Conservation (phyloP, 2,329 filamentous ascomycete genomes). For the Colletotrichum sp. region DNA sequence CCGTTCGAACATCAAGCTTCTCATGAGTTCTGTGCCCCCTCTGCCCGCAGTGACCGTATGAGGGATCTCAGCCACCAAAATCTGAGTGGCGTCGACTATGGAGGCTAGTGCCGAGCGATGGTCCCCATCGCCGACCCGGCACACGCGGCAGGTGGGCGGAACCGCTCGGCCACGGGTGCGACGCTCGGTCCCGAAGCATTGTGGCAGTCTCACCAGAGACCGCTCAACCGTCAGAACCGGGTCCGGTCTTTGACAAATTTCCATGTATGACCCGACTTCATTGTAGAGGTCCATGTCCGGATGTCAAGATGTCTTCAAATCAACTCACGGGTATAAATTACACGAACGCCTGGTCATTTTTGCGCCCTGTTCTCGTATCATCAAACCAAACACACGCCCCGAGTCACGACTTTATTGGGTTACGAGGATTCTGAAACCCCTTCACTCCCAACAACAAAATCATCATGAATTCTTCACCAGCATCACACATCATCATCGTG, state of each 20-base stretch:
- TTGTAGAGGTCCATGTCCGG: background rate
- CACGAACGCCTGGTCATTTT: rapidly evolving
- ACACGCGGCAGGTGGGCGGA: background rate
- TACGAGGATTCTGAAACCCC: too few relatives aligned
- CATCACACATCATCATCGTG: background rate
- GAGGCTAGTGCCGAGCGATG: background rate
- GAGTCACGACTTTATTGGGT: too few relatives aligned
- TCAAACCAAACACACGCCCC: too few relatives aligned
- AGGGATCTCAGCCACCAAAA: background rate
- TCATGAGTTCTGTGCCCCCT: too few relatives aligned
- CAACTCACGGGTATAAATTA: rapidly evolving
- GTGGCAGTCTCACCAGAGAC: background rate
- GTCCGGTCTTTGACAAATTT: background rate
- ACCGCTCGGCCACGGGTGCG: background rate
- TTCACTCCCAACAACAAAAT: too few relatives aligned
- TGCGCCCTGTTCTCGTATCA: background rate
- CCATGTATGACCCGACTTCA: background rate
- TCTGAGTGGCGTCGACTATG: background rate
- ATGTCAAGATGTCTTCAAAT: background rate
- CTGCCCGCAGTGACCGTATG: too few relatives aligned
- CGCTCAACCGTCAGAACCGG: background rate
- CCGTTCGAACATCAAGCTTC: too few relatives aligned
- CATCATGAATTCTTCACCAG: background rate
- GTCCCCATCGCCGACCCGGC: background rate
- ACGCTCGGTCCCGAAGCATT: background rate